Conservation (phyloP, 2,329 filamentous ascomycete species). For the Claviceps monticola region DNA sequence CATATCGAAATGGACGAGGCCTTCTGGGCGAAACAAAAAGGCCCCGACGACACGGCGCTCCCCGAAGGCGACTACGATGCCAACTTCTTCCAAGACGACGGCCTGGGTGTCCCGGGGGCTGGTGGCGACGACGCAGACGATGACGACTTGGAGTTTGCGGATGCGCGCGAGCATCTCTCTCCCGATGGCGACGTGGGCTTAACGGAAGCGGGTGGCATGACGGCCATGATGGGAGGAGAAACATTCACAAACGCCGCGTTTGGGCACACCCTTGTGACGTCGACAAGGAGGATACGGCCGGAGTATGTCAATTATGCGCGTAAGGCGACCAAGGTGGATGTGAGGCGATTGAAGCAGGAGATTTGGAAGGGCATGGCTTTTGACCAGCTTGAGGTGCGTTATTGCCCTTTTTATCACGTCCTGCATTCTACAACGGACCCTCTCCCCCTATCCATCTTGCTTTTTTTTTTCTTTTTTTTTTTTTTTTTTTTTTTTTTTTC, state of each 20-base stretch:
- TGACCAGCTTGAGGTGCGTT: slow-evolving; percentile 36
- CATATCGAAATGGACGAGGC: slow-evolving; percentile 83
- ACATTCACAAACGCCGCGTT: slow-evolving; percentile 37
- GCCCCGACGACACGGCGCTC: slow-evolving; percentile 42
- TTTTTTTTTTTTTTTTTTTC: neutral
- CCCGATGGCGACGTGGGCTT: slow-evolving; percentile 40
- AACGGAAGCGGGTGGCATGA: slow-evolving; percentile 33
- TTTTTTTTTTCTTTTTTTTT: neutral
- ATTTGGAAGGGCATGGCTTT: slow-evolving; percentile 54
- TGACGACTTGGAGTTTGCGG: slow-evolving; percentile 61
- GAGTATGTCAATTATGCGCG: slow-evolving; percentile 60
- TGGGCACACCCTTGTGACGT: slow-evolving; percentile 54
- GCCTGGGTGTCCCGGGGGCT: slow-evolving; percentile 43
- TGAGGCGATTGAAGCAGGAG: slow-evolving; percentile 54
- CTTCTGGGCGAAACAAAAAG: slow-evolving; percentile 76
- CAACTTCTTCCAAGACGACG: slow-evolving; percentile 92
- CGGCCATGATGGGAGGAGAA: slow-evolving; percentile 36
- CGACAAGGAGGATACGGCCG: slow-evolving; percentile 46
- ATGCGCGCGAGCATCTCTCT: slow-evolving; percentile 67
- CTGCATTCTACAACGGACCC: too few relatives aligned
- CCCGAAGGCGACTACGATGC: slow-evolving; percentile 80
- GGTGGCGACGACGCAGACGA: slow-evolving; percentile 48
- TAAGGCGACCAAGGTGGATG: slow-evolving; percentile 58
- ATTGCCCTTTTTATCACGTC: neutral
- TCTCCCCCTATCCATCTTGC: neutral